Evolutionary conservation across 139 green algal genomes (phyloP), one percentile per base, ranked within the genome.

Genomic region (Chlorella sp.): DNA sequence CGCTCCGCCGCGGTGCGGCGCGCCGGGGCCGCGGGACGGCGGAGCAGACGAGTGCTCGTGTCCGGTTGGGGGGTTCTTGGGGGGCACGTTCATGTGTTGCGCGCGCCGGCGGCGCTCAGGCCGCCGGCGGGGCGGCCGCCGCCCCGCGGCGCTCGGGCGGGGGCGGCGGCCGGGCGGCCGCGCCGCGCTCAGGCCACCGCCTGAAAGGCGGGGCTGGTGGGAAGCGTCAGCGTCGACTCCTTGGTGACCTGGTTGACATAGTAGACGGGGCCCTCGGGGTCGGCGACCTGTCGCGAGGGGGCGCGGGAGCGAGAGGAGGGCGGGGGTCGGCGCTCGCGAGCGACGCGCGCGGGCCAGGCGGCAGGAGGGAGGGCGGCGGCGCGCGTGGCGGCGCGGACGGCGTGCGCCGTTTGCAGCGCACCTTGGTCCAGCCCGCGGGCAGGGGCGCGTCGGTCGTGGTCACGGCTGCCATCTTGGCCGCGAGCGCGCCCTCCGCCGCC

Each of bases 381-480:
- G 14, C 14, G 14, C 14, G 46, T 17, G 17, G 17, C 46, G 14
- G 17, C 46, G 17, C 29, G 19, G 56, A 14, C 21, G 9, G 15
- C 56, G 23, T 14, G 33, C 11, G 19, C 21, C 11, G 23, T 38
- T 29, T 27, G 46, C 46, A 27, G 17, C 46, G 17, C 19, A 77
- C 71, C 71, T 77, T 68, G 42, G 71, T 42, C 71, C 71, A 77
- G 71, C 71, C 71, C 25, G 71, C 56, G 2, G 71, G 71, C 71
- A 77, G 71, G 56, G 60, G 62, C 19, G 66, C 5, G 43, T 74
- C 67, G 23, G 17, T 12, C 1, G 48, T 74, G 21, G 43, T 74
- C 25, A 74, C 25, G 46, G 29, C 41, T 7, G n/a, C 43, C 67
- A 74, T 74, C 33, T 63, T 63, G 67, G 59, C 60, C 6, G 46